Base-by-base conservation (phyloP, 2,329 filamentous ascomycete genomes). In the Aureobasidium sp. region DNA sequence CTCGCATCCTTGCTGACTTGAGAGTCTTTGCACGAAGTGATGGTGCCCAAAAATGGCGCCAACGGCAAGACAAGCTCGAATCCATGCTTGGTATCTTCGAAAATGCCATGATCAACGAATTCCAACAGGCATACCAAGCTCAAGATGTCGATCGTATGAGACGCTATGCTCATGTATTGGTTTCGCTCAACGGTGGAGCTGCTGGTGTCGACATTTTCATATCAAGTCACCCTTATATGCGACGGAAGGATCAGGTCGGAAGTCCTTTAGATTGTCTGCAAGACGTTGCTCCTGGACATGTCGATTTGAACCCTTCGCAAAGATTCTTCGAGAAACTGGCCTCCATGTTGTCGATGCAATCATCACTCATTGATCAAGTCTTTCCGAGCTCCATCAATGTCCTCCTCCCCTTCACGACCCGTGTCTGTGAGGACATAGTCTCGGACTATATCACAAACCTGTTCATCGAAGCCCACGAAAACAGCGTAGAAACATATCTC, bases 121-220 rank as follows among this genome's bases (percentile, higher is more conserved):
- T 99, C 66, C 89, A 95, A 73, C 88, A 94, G 65, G 94, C 90
- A 4, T 95, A 95, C 66, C 90, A 94, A 71, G 86, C 85, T 45
- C 89, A 88, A 76, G 93, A 99, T 71, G 85, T 95, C 58, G 88
- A 95, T 65, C 81, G 86, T 58, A 96, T 97, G 93, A 85, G 82
- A 66, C 84, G 88, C 69, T 97, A 96, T 73, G 92, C 92, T 2
- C 85, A 90, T 67, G 91, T 99, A 17, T 76, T 99, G 60, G 85
- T 89, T 61, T 82, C 83, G 1, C 78, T 99, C 46, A 95, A 95
- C 70, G 90, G 89, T 27, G 91, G 90, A 17, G 80, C 81, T 42
- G 86, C 87, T 15, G 90, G 84, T 10, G 79, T 95, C 50, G 90
- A 97, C 57, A 79, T 91, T 1, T 97, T 96, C 70, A 70, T 74